Evolutionary conservation across 305 asterid species (phyloP), one percentile per base, ranked within the genome.

Genomic region (Plantago rigida): DNA sequence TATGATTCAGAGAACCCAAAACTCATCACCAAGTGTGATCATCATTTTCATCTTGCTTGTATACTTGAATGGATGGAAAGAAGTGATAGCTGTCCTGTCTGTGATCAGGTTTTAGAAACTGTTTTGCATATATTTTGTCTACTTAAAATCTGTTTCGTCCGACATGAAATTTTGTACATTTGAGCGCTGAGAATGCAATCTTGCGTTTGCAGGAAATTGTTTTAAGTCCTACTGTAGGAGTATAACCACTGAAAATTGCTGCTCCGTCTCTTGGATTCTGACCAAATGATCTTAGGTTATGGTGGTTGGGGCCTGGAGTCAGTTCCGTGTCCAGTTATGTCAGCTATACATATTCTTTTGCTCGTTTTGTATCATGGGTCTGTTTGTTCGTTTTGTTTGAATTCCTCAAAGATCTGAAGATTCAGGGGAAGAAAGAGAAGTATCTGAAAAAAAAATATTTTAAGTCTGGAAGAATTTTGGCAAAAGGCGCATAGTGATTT

Each of bases 61-160:
- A 87, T 89, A 67, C 87, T 89, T 28, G 97, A 87, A 75, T 89
- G 97, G 97, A 81, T 81, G 94, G 97, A 87, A 81, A 85, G 96
- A 77, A 87, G 97, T 72, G 86, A 87, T 47, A 87, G 86, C 3
- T 87, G 95, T 69, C 94, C 95, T 12, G 87, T 87, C 68, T 89
- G 97, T 63, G 89, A 79, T 72, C 87, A 87, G 97, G 97, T 87
- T 66, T 36, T 55, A 51, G 13, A 17, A 17, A 28, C n/a, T 10
- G 56, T 62, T 49, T 13, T 54, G 3, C 48, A 36, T 56, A 15
- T 54, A 19, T 47, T 60, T 12, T 62, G 50, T 47, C 48, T 22
- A 22, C 26, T 22, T 68, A 49, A 39, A 45, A 14, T 53, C 24
- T 8, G 34, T 66, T 52, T 42, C 49, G 51, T 46, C 0, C 19